Conservation (phyloP, 2,329 filamentous ascomycete species). For the Trichoderma oligosporum region DNA sequence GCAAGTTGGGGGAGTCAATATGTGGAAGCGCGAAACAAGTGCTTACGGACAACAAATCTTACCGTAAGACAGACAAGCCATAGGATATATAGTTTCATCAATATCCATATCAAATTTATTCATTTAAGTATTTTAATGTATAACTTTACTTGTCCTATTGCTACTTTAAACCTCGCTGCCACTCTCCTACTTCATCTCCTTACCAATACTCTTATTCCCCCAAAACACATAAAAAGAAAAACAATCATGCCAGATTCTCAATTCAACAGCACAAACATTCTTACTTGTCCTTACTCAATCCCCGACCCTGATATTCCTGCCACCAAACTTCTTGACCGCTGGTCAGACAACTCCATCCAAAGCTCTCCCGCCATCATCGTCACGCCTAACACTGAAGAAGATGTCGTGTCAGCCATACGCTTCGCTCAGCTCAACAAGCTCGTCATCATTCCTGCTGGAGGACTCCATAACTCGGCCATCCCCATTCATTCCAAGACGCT, state of each 20-base stretch:
- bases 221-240: background rate
- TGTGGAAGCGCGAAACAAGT: too few species aligned
- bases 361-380: slow-evolving; percentile 28
- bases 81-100: too few species aligned
- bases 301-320: slow-evolving; percentile 1
- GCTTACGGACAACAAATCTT: too few species aligned
- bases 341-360: slow-evolving; percentile 31
- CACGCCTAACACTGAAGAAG: slow-evolving; percentile 28
- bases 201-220: background rate
- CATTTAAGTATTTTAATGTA: too few species aligned
- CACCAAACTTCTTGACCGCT: slow-evolving; percentile 24
- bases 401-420: slow-evolving; percentile 28
- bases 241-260: slow-evolving; percentile 5
- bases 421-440: slow-evolving; percentile 31
- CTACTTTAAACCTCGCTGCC: too few species aligned
- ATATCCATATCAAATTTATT: too few species aligned
- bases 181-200: background rate
- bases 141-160: too few species aligned
- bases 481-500: slow-evolving; percentile 28
- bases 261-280: background rate
- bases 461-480: slow-evolving; percentile 33
- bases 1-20: too few species aligned
- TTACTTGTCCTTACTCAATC: slow-evolving; percentile 16
- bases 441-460: slow-evolving; percentile 29
- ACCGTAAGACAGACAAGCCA: too few species aligned